Percentiles rank a stretch among this genome's conserved stretches.
These are phyloP conservation scores for Amanita phalloides DNA, from an alignment of 768 basidiomycete species.

Conservation along the genomic window DNA sequence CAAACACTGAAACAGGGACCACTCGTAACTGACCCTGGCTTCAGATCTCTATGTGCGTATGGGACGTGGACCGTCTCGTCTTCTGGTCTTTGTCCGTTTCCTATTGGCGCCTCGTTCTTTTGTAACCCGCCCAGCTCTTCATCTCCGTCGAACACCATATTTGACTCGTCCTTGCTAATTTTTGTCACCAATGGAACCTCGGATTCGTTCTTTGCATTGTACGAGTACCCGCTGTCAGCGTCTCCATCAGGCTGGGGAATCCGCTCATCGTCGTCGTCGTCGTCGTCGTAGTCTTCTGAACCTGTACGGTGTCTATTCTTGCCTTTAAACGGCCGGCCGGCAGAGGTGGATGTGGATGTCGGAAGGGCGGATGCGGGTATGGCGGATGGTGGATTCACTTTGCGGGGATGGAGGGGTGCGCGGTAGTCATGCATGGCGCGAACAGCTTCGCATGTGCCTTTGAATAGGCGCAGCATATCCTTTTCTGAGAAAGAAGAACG, in stretches of 20 bases:
- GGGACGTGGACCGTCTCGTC: conserved; percentile 48
- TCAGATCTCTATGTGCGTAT: conserved; percentile 94
- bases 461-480: conserved; percentile 84
- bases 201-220: conserved; percentile 31
- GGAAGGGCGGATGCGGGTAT: conserved; percentile 12
- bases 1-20: background rate
- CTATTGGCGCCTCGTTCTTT: conserved; percentile 18
- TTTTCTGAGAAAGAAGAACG: conserved; percentile 77
- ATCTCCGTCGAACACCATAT: conserved; percentile 72
- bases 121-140: conserved; percentile 47
- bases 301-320: conserved; percentile 1
- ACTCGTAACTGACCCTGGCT: conserved; percentile 66
- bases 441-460: conserved; percentile 88
- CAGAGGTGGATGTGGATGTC: background rate
- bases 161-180: conserved; percentile 29
- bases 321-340: background rate
- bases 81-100: background rate
- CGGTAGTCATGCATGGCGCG: conserved; percentile 90
- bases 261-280: conserved; percentile 48
- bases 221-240: conserved; percentile 64
- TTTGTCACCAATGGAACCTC: conserved; percentile 54
- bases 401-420: conserved; percentile 18
- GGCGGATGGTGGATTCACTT: background rate
- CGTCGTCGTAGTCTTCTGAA: conserved; percentile 32
- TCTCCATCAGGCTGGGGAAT: conserved; percentile 73